A percentile compares a stretch with the other conserved stretches of the same genome.
These are phyloP conservation scores for Trichoderma koningii DNA, from an alignment of 2,329 filamentous ascomycete species.

Conservation along the genomic window DNA sequence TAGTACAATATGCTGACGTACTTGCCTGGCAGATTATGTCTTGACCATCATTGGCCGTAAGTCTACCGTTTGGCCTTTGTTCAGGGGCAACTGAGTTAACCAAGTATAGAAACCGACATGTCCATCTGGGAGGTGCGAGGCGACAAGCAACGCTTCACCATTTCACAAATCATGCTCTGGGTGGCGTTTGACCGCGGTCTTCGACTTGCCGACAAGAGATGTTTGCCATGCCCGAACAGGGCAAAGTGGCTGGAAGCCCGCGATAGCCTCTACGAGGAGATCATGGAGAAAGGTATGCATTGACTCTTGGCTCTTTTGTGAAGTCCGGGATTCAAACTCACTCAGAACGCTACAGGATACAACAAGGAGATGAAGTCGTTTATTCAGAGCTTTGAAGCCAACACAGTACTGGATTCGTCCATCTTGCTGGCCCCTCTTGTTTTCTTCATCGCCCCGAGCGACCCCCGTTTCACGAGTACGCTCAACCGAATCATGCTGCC, in stretches of 20 bases:
- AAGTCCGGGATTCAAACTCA: neutral
- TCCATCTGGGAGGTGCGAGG: constrained; percentile 83
- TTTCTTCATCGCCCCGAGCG: constrained; percentile 77
- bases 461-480: constrained; percentile 72
- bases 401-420: constrained; percentile 70
- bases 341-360: constrained; percentile 53
- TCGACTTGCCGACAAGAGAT: constrained; percentile 72
- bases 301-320: neutral
- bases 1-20: neutral
- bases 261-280: constrained; percentile 70
- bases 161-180: constrained; percentile 84
- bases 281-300: constrained; percentile 67
- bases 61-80: neutral
- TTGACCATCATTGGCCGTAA: constrained; percentile 64
- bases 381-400: constrained; percentile 74
- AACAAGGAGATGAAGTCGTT: constrained; percentile 70
- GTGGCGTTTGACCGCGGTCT: constrained; percentile 76
- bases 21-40: constrained; percentile 60
- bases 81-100: constrained; percentile 24
- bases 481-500: constrained; percentile 70
- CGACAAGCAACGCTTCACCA: constrained; percentile 74
- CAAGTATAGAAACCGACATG: constrained; percentile 66
- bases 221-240: constrained; percentile 72
- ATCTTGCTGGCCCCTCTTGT: constrained; percentile 76
- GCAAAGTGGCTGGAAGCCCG: constrained; percentile 65